A percentile compares a stretch with the other conserved stretches of the same genome.
These are phyloP conservation scores for Hagleromyces aurorensis DNA, from an alignment of 805 yeast species.

Conservation along the genomic window DNA sequence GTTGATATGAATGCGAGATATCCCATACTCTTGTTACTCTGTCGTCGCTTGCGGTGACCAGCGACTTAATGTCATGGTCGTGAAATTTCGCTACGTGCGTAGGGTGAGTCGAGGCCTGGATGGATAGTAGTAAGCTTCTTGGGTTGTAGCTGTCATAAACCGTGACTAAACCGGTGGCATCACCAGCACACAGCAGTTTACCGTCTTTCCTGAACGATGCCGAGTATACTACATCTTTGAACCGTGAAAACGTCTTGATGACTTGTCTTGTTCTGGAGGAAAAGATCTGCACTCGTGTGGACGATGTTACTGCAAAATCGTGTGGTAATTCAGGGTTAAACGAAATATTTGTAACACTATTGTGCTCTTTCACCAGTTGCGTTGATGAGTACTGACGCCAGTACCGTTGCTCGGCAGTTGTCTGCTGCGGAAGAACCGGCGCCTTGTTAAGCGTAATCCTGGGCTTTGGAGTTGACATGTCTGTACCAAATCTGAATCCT, in stretches of 20 bases:
- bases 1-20: slow-evolving; percentile 67
- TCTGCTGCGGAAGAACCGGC: slow-evolving; percentile 67
- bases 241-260: slow-evolving; percentile 72
- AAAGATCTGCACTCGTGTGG: slow-evolving; percentile 86
- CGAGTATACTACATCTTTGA: slow-evolving; percentile 84
- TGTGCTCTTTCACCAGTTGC: slow-evolving; percentile 86
- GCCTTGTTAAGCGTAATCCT: slow-evolving; percentile 58
- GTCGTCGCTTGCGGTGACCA: slow-evolving; percentile 89
- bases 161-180: slow-evolving; percentile 88
- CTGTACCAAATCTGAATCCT: no score
- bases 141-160: slow-evolving; percentile 80
- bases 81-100: slow-evolving; percentile 92
- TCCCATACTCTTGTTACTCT: slow-evolving; percentile 82
- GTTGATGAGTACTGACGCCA: slow-evolving; percentile 87
- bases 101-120: slow-evolving; percentile 79
- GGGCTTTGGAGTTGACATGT: slow-evolving; percentile 68
- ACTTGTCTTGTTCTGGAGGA: slow-evolving; percentile 93
- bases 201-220: slow-evolving; percentile 93
- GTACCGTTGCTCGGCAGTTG: slow-evolving; percentile 88
- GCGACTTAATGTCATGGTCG: slow-evolving; percentile 48
- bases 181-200: slow-evolving; percentile 85
- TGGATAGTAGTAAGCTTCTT: slow-evolving; percentile 66
- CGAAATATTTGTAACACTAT: slow-evolving; percentile 78
- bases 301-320: slow-evolving; percentile 88
- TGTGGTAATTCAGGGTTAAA: slow-evolving; percentile 83